Conservation (phyloP, 2,329 filamentous ascomycete species). For the Cladosporium velox region DNA sequence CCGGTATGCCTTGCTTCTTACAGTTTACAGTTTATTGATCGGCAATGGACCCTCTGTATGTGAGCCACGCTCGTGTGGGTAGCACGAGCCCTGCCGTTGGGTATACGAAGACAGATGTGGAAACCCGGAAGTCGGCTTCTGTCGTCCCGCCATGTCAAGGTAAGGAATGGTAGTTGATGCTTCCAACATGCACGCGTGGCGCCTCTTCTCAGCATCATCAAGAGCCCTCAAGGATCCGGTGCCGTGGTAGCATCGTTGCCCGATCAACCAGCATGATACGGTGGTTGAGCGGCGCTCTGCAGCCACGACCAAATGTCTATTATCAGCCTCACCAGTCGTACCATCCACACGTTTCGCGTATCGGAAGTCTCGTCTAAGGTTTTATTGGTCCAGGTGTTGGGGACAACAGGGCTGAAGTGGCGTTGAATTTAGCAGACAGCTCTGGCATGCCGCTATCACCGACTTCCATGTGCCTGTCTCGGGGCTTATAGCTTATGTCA, state of each 20-base stretch:
- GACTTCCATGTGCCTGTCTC: background rate
- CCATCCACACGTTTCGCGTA: background rate
- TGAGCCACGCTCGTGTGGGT: background rate
- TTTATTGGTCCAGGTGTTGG: background rate
- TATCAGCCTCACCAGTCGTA: background rate
- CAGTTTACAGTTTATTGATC: conserved; percentile 9
- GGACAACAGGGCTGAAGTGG: background rate
- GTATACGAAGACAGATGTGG: background rate
- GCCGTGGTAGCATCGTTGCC: background rate
- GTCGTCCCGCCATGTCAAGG: background rate
- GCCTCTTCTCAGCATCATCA: background rate
- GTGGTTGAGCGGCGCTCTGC: background rate
- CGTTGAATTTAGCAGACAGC: background rate
- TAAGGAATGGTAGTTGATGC: background rate
- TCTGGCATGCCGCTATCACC: background rate
- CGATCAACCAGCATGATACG: background rate
- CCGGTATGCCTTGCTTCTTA: background rate
- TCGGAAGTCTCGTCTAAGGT: background rate
- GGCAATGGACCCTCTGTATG: background rate
- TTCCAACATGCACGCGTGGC: background rate
- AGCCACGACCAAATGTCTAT: background rate
- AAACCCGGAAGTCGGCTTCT: background rate
- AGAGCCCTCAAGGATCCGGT: background rate
- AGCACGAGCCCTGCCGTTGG: background rate
- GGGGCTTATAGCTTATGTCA: background rate